These are phyloP conservation scores for Clarireedia hainanense DNA, from an alignment of 2,329 filamentous ascomycete genomes.

Conservation along the genomic window DNA sequence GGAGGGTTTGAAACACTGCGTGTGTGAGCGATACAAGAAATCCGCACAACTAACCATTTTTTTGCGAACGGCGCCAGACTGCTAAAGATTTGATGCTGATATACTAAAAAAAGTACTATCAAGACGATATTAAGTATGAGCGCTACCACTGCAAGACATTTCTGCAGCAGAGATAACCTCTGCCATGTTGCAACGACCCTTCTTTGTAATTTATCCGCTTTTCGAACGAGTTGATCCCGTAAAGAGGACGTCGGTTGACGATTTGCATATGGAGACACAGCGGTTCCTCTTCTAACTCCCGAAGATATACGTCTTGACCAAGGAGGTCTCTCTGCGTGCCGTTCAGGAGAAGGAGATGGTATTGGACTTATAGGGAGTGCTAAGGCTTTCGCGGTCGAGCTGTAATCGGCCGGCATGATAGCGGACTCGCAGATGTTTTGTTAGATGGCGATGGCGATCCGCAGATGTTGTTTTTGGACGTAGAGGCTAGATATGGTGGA, in stretches of 20 bases:
- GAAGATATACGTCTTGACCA: conserved; percentile 41
- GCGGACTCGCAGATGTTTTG: not conserved
- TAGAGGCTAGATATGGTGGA: not conserved
- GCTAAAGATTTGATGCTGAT: conserved; percentile 72
- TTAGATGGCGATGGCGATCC: not conserved
- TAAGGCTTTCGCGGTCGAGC: conserved; percentile 42
- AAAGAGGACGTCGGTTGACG: conserved; percentile 23
- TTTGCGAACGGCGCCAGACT: conserved; percentile 65
- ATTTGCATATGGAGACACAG: conserved; percentile 17
- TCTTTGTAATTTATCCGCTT: conserved; percentile 46
- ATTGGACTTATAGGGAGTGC: conserved; percentile 37
- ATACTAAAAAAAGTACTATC: conserved; percentile 63
- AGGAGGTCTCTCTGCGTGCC: conserved; percentile 36
- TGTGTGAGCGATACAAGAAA: not conserved
- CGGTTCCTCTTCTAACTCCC: conserved; percentile 25
- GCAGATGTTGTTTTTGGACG: not conserved
- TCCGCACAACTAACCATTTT: conserved; percentile 41
- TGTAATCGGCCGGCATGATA: conserved; percentile 44
- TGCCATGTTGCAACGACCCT: conserved; percentile 43
- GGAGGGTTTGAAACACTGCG: not conserved
- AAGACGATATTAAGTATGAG: conserved; percentile 43
- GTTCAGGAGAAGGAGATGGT: conserved; percentile 38
- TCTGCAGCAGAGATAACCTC: conserved; percentile 52
- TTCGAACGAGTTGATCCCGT: conserved; percentile 35
- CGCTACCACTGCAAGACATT: conserved; percentile 46